Evolutionary conservation across 352 stramenopile species (phyloP), one percentile per base, ranked within the genome.

Genomic region (Pythium oligandrum): DNA sequence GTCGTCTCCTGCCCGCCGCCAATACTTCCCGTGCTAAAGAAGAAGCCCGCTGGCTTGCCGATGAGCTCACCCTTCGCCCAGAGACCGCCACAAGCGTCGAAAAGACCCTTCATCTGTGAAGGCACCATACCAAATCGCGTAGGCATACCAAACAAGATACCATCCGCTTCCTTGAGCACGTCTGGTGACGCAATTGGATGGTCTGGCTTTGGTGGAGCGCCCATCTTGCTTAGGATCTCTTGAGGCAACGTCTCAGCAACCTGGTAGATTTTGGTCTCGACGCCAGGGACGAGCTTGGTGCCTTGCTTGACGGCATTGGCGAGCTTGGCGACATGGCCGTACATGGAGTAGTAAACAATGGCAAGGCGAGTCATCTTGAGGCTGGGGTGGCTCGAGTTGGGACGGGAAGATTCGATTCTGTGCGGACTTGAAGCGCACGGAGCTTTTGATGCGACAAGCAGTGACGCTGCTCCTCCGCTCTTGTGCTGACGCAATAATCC

Each of bases 1-100:
- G 86, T 93, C 38, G 88, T 97, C 66, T 97, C 91, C 73, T 97
- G 90, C 45, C 91, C 91, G 31, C 89, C 87, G 48, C 73, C 83
- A 34, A 78, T 68, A 0, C 71, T 89, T 35, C 71, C 86, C 37
- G 84, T 95, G 55, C 68, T 87, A 60, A 94, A 86, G 69, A 98
- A 97, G 52, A 92, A 81, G 32, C 85, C 88, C 3, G 78, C 83
- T 0, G 91, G 76, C 69, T 97, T 98, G 56, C 86, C 87, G 3
- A 90, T 68, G 12, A 97, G 74, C 3, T 60, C 78, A 42, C 90
- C 89, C n/a, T 53, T 59, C 43, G 78, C 64, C 90, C 89, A 97
- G 17, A 96, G 79, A 4, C 68, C 66, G n/a, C 89, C 89, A 32
- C 71, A 91, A 10, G 76, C 59, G 70, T 98, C 90, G 38, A 95